A percentile compares a stretch with the other conserved stretches of the same genome.
These are phyloP conservation scores for Podila clonocystis DNA, from an alignment of 192 early-diverging fungal species.

Conservation along the genomic window DNA sequence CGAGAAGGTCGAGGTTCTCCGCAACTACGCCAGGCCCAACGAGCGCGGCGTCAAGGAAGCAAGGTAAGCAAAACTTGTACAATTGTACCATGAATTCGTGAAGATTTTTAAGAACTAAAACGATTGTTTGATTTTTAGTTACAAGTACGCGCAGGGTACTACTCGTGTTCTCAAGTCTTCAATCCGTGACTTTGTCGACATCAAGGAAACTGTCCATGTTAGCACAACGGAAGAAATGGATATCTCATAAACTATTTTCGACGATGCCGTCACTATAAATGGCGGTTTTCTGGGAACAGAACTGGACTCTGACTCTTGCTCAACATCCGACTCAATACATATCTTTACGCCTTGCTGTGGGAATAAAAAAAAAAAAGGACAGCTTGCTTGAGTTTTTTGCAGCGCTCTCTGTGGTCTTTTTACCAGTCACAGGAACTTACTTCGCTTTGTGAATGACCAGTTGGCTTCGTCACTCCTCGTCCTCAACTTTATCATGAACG, in stretches of 20 bases:
- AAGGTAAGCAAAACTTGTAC: slow-evolving; percentile 52
- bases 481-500: slow-evolving; percentile 39
- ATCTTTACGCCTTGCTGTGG: too few relatives aligned
- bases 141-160: slow-evolving; percentile 66
- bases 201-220: slow-evolving; percentile 60
- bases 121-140: slow-evolving; percentile 54
- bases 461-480: not conserved
- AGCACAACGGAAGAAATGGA: slow-evolving; percentile 68
- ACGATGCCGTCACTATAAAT: too few relatives aligned
- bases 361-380: too few relatives aligned
- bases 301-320: too few relatives aligned
- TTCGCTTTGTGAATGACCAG: too few relatives aligned
- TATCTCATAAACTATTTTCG: slow-evolving; percentile 22
- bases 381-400: too few relatives aligned
- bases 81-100: too few relatives aligned
- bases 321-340: too few relatives aligned
- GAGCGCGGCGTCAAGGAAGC: slow-evolving; percentile 87
- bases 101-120: too few relatives aligned
- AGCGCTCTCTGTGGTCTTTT: too few relatives aligned
- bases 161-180: slow-evolving; percentile 65
- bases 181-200: slow-evolving; percentile 68
- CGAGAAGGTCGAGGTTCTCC: slow-evolving; percentile 83
- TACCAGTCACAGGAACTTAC: too few relatives aligned
- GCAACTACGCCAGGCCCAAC: slow-evolving; percentile 90
- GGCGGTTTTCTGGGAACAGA: too few relatives aligned